Evolutionary conservation across 2,329 filamentous ascomycete genomes (phyloP).

Genomic region (Fusarium lateritium): DNA sequence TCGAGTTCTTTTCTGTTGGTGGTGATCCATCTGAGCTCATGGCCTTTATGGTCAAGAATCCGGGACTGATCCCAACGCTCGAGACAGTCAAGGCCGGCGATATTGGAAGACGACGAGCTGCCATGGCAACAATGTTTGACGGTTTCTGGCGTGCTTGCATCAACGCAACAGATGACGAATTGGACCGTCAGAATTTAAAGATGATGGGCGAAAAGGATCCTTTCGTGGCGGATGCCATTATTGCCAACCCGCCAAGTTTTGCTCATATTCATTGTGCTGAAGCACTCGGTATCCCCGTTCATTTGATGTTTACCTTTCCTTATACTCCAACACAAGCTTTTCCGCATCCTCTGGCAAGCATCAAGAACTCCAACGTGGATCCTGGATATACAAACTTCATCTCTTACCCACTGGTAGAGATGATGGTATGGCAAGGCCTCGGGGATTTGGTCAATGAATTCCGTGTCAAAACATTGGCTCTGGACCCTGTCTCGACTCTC

Average conservation of each 20-base stretch:
- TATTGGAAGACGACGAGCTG: conserved; percentile 74
- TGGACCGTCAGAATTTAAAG: conserved; percentile 71
- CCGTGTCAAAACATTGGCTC: conserved; percentile 75
- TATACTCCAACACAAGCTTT: conserved; percentile 83
- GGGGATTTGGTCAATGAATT: conserved; percentile 85
- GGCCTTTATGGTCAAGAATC: conserved; percentile 92
- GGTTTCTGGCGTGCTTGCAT: conserved; percentile 87
- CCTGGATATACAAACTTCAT: conserved; percentile 84
- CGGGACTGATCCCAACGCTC: conserved; percentile 80
- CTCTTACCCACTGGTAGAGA: conserved; percentile 83
- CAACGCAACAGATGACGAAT: conserved; percentile 76
- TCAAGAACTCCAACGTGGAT: conserved; percentile 80
- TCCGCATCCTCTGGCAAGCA: conserved; percentile 82
- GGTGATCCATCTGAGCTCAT: conserved; percentile 86
- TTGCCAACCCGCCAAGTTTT: conserved; percentile 85
- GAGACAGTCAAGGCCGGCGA: conserved; percentile 82
- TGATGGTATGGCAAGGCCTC: conserved; percentile 92
- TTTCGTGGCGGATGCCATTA: conserved; percentile 84
- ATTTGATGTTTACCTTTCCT: conserved; percentile 92
- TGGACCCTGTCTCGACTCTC: conserved; percentile 81
- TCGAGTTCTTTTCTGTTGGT: conserved; percentile 86
- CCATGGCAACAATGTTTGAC: conserved; percentile 87
- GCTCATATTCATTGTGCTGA: conserved; percentile 86
- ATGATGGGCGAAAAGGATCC: conserved; percentile 74
- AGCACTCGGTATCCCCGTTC: conserved; percentile 81